Conservation (phyloP, 768 basidiomycete genomes). For the Lyophyllum decastes region DNA sequence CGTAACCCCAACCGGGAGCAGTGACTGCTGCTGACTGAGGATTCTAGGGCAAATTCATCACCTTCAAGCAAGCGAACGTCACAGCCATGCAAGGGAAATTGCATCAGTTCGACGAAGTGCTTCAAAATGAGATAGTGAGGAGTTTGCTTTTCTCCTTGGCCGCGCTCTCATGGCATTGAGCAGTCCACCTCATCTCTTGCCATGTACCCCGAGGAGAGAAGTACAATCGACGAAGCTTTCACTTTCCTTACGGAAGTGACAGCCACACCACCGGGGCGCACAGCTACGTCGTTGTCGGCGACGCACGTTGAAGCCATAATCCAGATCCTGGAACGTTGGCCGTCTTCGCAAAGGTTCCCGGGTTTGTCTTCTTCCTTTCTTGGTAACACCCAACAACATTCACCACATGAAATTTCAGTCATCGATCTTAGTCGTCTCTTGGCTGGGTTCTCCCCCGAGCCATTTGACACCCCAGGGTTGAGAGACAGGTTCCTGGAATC, state of each 20-base stretch:
- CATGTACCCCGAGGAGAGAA: conserved; percentile 65
- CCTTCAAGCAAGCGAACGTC: conserved; percentile 86
- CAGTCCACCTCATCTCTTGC: conserved; percentile 75
- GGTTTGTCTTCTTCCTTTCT: conserved; percentile 36
- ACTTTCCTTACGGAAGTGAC: conserved; percentile 54
- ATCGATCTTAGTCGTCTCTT: conserved; percentile 85
- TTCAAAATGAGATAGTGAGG: conserved; percentile 71
- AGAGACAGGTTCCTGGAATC: conserved; percentile 57
- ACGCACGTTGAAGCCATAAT: conserved; percentile 63
- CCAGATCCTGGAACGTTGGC: conserved; percentile 74
- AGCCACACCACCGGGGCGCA: conserved; percentile 31
- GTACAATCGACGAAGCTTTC: conserved; percentile 63
- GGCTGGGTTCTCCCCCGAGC: conserved; percentile 59
- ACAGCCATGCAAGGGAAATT: conserved; percentile 79
- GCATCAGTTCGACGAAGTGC: conserved; percentile 68
- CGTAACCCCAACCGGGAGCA: conserved; percentile 13
- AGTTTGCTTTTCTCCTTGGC: neutral
- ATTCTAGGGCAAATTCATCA: conserved; percentile 57
- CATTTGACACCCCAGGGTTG: conserved; percentile 43
- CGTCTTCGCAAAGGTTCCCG: conserved; percentile 70
- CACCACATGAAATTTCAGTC: conserved; percentile 42
- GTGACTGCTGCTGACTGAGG: neutral
- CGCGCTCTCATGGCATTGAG: neutral
- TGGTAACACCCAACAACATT: neutral
- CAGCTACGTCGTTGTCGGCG: conserved; percentile 36